Evolutionary conservation across 192 early-diverging fungal species (phyloP), one percentile per base, ranked within the genome.

Genomic region (Coemansia sp.): DNA sequence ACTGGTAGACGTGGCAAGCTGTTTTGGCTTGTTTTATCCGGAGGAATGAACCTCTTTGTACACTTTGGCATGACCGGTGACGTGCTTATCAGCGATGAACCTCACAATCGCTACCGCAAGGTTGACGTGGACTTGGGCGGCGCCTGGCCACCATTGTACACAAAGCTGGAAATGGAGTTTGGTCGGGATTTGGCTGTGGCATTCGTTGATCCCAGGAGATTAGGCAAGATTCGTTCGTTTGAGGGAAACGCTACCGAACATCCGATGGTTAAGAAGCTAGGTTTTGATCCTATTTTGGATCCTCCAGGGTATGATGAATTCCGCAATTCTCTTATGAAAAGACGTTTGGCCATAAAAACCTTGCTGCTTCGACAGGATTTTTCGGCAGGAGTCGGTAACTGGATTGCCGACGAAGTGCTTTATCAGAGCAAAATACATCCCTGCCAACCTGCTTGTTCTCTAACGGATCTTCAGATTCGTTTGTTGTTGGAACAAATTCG

Each of bases 391-490:
- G 79, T 93, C 3, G 91, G 90, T 0, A 93, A 92, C 64, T 93
- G 90, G 90, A 72, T 93, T 10, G 90, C 90, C 0, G 91, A 93
- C 60, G 89, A 90, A 66, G 71, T 89, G 1, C 75, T 94, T 6
- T 93, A 80, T 55, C 86, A 85, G 36, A 80, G 87, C 27, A 36
- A 56, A 22, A 62, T 93, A 5, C 90, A 93, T 52, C 92, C 92
- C 10, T 60, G 47, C 11, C 79, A 85, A 49, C 52, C 60, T 19
- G 54, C 82, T 0, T 49, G 77, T 10, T 56, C 78, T 5, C 60
- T 92, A 26, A 64, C 43, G 0, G 65, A 66, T 15, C 44, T 41
- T 10, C 83, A 88, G 58, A 44, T 83, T 3, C 20, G 38, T 1
- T 15, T 34, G 5, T 44, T 92, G 10, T 64, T 83, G 40, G 63